These are phyloP conservation scores for Entophlyctis helioformis DNA, from an alignment of 192 early-diverging fungal species.

Conservation along the genomic window DNA sequence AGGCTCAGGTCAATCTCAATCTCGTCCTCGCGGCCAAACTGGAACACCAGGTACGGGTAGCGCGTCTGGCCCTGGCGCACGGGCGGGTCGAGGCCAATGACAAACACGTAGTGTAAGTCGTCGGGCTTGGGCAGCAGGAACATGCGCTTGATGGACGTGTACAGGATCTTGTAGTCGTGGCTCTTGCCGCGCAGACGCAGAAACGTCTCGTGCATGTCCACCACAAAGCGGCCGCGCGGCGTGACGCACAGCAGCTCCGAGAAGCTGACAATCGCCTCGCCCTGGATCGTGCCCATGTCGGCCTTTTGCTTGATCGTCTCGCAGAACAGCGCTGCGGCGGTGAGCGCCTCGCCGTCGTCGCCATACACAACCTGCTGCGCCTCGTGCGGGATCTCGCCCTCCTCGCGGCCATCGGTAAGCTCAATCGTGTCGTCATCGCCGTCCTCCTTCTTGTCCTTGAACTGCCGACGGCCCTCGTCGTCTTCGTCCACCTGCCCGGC, in stretches of 20 bases:
- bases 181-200: constrained; percentile 93
- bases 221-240: constrained; percentile 89
- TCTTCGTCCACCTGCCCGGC: constrained; percentile 40
- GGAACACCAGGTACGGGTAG: constrained; percentile 91
- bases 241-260: constrained; percentile 81
- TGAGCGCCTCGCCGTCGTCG: constrained; percentile 52
- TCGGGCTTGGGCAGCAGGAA: constrained; percentile 90
- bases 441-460: constrained; percentile 34
- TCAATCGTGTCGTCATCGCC: constrained; percentile 12
- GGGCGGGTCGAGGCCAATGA: constrained; percentile 90
- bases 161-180: constrained; percentile 95
- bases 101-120: constrained; percentile 82
- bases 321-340: constrained; percentile 62
- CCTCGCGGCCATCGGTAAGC: constrained; percentile 11
- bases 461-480: constrained; percentile 20
- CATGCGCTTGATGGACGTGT: constrained; percentile 68
- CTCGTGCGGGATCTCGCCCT: constrained; percentile 23
- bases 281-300: constrained; percentile 73
- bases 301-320: constrained; percentile 86
- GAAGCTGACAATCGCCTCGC: constrained; percentile 85
- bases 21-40: constrained; percentile 91
- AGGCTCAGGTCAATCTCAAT: constrained; percentile 70
- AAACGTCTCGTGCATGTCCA: constrained; percentile 84
- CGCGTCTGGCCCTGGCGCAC: constrained; percentile 92
- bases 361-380: constrained; percentile 27